These are phyloP conservation scores for Yarrowia divulgata DNA, from an alignment of 805 yeast species.

Conservation along the genomic window DNA sequence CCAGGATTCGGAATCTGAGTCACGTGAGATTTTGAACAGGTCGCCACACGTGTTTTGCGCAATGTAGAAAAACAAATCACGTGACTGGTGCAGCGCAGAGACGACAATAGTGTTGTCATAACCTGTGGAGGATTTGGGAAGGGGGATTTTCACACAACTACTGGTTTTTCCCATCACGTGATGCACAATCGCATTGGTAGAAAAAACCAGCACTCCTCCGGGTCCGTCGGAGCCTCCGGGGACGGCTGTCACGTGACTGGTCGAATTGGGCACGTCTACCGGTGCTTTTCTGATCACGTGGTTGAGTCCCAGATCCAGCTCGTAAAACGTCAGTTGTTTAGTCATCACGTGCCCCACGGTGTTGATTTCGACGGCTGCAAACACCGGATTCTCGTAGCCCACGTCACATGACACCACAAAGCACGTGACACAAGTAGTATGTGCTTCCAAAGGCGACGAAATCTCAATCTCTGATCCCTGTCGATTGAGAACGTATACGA, in stretches of 20 bases:
- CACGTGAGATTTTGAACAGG: constrained; percentile 68
- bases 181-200: constrained; percentile 6
- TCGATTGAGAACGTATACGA: constrained; percentile 69
- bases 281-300: constrained; percentile 65
- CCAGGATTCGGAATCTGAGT: constrained; percentile 50
- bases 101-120: constrained; percentile 53
- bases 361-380: constrained; percentile 60
- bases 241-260: constrained; percentile 66
- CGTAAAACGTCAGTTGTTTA: constrained; percentile 68
- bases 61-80: constrained; percentile 67
- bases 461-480: constrained; percentile 59
- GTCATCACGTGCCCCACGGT: constrained; percentile 60
- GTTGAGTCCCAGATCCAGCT: constrained; percentile 85
- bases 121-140: constrained; percentile 11
- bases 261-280: constrained; percentile 52
- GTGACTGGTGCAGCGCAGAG: constrained; percentile 71
- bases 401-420: constrained; percentile 69
- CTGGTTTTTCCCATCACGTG: constrained; percentile 40
- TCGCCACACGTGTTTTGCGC: constrained; percentile 79
- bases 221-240: constrained; percentile 79
- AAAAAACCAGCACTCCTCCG: constrained; percentile 70
- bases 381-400: constrained; percentile 81
- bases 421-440: constrained; percentile 62
- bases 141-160: not conserved
- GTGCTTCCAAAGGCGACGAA: constrained; percentile 78